Conservation (phyloP, 2,329 filamentous ascomycete genomes). For the Aspergillus sp. region DNA sequence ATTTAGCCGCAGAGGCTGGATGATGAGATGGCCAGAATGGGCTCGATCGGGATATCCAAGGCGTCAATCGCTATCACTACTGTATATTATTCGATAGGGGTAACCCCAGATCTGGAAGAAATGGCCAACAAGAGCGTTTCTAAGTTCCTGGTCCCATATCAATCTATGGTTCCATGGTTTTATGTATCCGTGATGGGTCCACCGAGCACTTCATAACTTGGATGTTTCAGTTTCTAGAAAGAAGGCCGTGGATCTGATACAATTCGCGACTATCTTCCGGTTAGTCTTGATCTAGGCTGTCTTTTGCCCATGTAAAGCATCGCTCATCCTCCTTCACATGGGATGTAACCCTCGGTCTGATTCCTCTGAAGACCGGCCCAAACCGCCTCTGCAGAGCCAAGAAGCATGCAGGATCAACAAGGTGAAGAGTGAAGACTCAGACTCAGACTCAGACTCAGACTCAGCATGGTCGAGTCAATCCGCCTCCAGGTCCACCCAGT, state of each 20-base stretch:
- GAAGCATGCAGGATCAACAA: no score
- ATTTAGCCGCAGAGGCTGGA: background rate
- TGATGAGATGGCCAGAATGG: no score
- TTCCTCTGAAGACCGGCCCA: no score
- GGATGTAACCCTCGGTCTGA: no score
- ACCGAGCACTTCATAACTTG: background rate
- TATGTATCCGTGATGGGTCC: background rate
- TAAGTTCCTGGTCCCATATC: no score
- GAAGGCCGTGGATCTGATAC: background rate
- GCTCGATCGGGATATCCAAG: background rate
- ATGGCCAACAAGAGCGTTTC: background rate
- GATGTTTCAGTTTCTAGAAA: background rate
- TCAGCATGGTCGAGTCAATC: background rate
- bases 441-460: no score
- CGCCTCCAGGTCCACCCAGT: background rate
- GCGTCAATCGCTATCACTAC: background rate
- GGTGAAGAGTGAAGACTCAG: no score
- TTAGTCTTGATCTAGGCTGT: no score
- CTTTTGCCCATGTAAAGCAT: no score
- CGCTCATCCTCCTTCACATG: no score
- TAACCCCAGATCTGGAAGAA: background rate
- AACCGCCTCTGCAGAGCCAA: no score
- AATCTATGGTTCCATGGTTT: background rate
- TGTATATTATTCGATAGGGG: background rate
- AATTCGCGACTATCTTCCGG: background rate